Evolutionary conservation across 2,329 filamentous ascomycete species (phyloP), one percentile per base, ranked within the genome.

Genomic region (Celoporthe dispersa): DNA sequence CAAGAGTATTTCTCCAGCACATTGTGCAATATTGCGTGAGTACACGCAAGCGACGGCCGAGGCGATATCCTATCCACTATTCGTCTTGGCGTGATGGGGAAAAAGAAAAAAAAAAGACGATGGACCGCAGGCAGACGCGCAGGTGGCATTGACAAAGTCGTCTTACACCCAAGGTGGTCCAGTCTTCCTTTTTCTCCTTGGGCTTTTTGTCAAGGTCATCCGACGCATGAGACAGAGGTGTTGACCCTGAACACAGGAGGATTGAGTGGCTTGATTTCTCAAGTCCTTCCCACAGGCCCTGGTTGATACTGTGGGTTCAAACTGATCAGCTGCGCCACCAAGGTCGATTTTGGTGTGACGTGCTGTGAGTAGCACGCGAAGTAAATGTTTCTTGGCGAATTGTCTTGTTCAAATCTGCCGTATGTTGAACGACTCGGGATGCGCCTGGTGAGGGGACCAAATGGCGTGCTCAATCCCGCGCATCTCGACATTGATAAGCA

Each of bases 21-120:
- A 70, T 55, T 66, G 70, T 66, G 70, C 70, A 70, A 71, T 70
- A 71, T 72, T 68, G 70, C 68, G 68, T 62, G 68, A 72, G 61
- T 64, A 12, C 28, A 31, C 53, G 53, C 51, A 33, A 59, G 9
- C 66, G 31, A 35, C 25, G n/a, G 31, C 65, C 68, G 65, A 68
- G 67, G 57, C 48, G 60, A 37, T n/a, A n/a, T 60, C 28, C 6
- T 53, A 70, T 51, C 22, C 55, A 68, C 57, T 55, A n/a, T 39
- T 53, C 35, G 60, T 35, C 68, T 65, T 68, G 22, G 64, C 41
- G 61, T 64, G 66, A n/a, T n/a, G n/a, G n/a, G n/a, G n/a, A n/a
- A n/a, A n/a, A n/a, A n/a, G n/a, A n/a, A 3, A 35, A 35, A 12
- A 11, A 70, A 66, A 37, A 64, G 65, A 57, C 19, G 60, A 33